Conservation (phyloP, 169 alveolate species). For the Hepatocystis sp. region DNA sequence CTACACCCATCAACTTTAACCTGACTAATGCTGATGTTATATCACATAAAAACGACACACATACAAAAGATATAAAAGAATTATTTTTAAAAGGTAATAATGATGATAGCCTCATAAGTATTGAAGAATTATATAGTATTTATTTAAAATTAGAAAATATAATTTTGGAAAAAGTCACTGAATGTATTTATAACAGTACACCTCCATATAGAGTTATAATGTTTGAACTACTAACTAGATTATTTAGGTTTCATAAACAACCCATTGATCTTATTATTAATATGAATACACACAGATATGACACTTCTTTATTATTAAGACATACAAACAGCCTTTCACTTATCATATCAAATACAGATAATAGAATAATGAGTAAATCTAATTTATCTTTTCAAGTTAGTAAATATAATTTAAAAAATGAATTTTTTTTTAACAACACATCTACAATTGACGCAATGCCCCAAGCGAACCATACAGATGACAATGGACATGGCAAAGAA, state of each 20-base stretch:
- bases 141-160: conserved; percentile 77
- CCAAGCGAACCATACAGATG: background rate
- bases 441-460: conserved; percentile 1
- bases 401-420: conserved; percentile 34
- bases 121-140: conserved; percentile 75
- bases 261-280: conserved; percentile 56
- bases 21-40: too few relatives aligned
- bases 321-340: conserved; percentile 48
- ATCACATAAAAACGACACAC: background rate
- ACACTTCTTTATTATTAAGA: conserved; percentile 44
- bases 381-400: conserved; percentile 38
- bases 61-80: conserved; percentile 3
- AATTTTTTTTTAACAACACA: conserved; percentile 27
- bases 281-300: conserved; percentile 75
- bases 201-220: conserved; percentile 86
- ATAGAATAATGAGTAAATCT: conserved; percentile 33
- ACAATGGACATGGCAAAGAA: too few relatives aligned
- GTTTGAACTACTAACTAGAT: conserved; percentile 83
- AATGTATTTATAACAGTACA: conserved; percentile 80
- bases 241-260: conserved; percentile 75
- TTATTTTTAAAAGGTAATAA: conserved; percentile 11
- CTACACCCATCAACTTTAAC: too few relatives aligned
- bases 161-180: conserved; percentile 75
- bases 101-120: conserved; percentile 24
- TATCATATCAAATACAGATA: conserved; percentile 26